A percentile compares a stretch with the other conserved stretches of the same genome.
These are phyloP conservation scores for Cryoendolithus antarcticus DNA, from an alignment of 2,329 filamentous ascomycete genomes.

Conservation along the genomic window DNA sequence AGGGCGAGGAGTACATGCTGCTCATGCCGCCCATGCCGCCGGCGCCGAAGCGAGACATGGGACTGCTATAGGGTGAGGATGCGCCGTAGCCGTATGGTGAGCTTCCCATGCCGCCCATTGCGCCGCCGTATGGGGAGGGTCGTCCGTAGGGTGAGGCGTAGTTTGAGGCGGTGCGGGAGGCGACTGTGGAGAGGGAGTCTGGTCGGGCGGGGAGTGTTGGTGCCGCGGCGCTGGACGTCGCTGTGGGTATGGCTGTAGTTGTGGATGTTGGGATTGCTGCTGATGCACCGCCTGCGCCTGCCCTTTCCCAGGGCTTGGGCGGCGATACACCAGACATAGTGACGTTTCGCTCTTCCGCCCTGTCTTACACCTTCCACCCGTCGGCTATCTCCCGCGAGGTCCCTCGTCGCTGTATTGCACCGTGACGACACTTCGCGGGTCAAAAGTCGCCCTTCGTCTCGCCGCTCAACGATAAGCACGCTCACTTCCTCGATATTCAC, in stretches of 20 bases:
- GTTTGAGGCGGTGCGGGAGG: slow-evolving; percentile 77
- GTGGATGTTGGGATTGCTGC: slow-evolving; percentile 31
- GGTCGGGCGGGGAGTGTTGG: slow-evolving; percentile 74
- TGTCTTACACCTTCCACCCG: not conserved
- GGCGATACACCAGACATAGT: slow-evolving; percentile 45
- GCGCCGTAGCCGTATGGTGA: slow-evolving; percentile 23
- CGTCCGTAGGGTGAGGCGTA: slow-evolving; percentile 45
- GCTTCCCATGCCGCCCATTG: slow-evolving; percentile 28
- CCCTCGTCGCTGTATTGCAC: not conserved
- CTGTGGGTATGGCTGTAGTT: slow-evolving; percentile 29
- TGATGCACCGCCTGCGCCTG: slow-evolving; percentile 41
- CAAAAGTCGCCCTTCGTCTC: no score
- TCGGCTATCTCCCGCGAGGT: not conserved
- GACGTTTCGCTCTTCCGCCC: not conserved
- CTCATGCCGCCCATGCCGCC: slow-evolving; percentile 17
- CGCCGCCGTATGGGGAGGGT: slow-evolving; percentile 24
- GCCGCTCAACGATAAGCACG: no score
- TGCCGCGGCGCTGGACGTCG: slow-evolving; percentile 31
- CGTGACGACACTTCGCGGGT: no score
- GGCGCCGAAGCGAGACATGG: slow-evolving; percentile 8
- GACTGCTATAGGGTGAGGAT: no score
- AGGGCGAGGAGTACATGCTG: slow-evolving; percentile 18
- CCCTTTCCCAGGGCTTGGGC: slow-evolving; percentile 93
- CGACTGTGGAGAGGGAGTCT: slow-evolving; percentile 60
- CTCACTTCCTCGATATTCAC: no score